These are phyloP conservation scores for Mycena albidolilacea DNA, from an alignment of 768 basidiomycete genomes.

Conservation along the genomic window DNA sequence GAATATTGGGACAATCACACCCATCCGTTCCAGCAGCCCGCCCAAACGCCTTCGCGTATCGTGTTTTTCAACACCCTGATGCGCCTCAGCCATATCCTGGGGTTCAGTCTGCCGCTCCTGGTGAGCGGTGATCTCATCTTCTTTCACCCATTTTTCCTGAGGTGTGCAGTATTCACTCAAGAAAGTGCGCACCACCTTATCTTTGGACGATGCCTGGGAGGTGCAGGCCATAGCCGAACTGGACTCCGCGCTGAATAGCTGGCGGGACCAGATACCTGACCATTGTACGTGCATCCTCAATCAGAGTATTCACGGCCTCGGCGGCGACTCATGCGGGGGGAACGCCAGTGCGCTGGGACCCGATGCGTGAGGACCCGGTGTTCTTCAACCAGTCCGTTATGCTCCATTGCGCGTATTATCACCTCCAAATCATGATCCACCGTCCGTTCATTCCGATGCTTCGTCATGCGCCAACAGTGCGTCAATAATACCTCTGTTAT, in stretches of 20 bases:
- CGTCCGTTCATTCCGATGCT: constrained; percentile 83
- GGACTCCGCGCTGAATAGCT: constrained; percentile 82
- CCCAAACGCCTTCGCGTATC: constrained; percentile 65
- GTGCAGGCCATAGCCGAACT: constrained; percentile 79
- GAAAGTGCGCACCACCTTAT: constrained; percentile 66
- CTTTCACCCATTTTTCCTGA: not conserved
- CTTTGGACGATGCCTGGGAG: constrained; percentile 66
- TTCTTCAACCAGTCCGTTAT: constrained; percentile 72
- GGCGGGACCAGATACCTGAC: constrained; percentile 56
- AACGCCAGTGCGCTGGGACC: constrained; percentile 59
- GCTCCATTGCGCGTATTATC: constrained; percentile 61
- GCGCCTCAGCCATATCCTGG: constrained; percentile 72
- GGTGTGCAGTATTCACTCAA: constrained; percentile 73
- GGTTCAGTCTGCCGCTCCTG: constrained; percentile 70
- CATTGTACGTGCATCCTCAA: constrained; percentile 55
- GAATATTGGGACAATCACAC: constrained; percentile 76
- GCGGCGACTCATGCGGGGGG: constrained; percentile 50
- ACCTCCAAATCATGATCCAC: constrained; percentile 80
- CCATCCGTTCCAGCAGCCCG: constrained; percentile 76
- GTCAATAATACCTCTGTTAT: not conserved
- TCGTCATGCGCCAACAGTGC: constrained; percentile 53
- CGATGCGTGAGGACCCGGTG: constrained; percentile 50
- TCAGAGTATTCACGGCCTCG: not conserved
- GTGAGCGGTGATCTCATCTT: constrained; percentile 45
- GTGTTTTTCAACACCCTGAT: constrained; percentile 70